Evolutionary conservation across 139 green algal genomes (phyloP), one percentile per base, ranked within the genome.

Genomic region (Chlorella sp.): DNA sequence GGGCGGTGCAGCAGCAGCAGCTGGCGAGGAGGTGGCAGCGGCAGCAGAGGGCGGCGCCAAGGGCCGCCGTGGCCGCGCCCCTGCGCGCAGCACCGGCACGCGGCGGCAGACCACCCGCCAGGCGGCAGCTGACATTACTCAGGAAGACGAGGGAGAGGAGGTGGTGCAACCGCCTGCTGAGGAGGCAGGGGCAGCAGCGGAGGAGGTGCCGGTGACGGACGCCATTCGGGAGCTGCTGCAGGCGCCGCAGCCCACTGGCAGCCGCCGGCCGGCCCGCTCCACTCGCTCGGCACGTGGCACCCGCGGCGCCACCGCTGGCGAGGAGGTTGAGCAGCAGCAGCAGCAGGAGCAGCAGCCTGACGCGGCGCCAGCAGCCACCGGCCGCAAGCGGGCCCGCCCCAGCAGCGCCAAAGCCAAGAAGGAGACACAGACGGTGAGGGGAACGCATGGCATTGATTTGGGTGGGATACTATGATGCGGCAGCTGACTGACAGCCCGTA

Each of bases 201-300:
- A 78, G 30, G 79, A 78, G 79, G 79, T 84, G 44, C 79, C 79
- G 0, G 65, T 84, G 79, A 39, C 65, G 3, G 79, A 84, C 25
- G 79, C 79, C 20, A 65, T 84, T 30, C 65, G 44, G 5, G 79
- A 84, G 79, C 65, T 84, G n/a, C 79, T 84, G 79, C 79, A 78
- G 79, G 64, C 79, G 44, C 79, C 23, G 67, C 47, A 69, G 80
- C 67, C 80, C 21, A 55, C 67, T 1, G 47, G 44, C 67, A 85
- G 80, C 67, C 64, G 44, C 44, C 44, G 65, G 21, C 80, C 65
- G 9, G 81, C 63, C 1, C 68, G 81, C 34, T 70, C 81, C 17
- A 80, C 81, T n/a, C 81, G 81, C 1, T 80, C 69, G 0, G 81
- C 34, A 0, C 51, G 81, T 3, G 55, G 81, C 26, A 21, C 39